phyloP scores from a whole-genome alignment of 441 rosid genomes.

The Adansonia gregorii region DNA sequence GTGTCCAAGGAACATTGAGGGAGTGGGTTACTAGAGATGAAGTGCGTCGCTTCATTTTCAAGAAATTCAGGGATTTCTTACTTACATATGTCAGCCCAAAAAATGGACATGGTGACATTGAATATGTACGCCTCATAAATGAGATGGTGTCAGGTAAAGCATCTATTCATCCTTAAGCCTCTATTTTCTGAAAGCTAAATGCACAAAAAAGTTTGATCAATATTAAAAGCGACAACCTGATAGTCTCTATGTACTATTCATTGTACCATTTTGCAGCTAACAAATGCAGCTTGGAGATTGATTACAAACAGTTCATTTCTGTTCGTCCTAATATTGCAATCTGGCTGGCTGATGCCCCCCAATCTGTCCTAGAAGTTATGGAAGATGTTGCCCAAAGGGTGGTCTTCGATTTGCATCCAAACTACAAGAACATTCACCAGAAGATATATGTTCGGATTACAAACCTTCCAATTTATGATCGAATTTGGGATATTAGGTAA shows the following conservation, averaged over 20 bases:
- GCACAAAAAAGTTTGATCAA: not conserved
- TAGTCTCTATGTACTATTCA: not conserved
- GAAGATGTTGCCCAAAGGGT: conserved; percentile 82
- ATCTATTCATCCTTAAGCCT: conserved; percentile 13
- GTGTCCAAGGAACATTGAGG: conserved; percentile 87
- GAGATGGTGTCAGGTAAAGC: conserved; percentile 88
- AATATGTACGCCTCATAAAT: conserved; percentile 80
- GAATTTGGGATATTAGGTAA: conserved; percentile 92
- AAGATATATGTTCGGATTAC: conserved; percentile 86
- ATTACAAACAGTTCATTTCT: conserved; percentile 86
- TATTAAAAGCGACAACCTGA: not conserved
- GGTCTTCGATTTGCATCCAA: conserved; percentile 86
- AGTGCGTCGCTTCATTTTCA: conserved; percentile 90
- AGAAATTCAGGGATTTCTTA: conserved; percentile 86
- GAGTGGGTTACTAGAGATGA: conserved; percentile 99
- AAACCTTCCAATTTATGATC: conserved; percentile 93
- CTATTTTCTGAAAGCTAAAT: not conserved
- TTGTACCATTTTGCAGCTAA: conserved; percentile 64
- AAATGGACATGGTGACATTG: conserved; percentile 65
- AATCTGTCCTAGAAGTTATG: conserved; percentile 96
- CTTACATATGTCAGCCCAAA: conserved; percentile 78
- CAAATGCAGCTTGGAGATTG: conserved; percentile 89
- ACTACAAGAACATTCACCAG: conserved; percentile 81
- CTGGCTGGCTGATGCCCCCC: conserved; percentile 99
- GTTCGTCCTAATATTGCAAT: conserved; percentile 96